Conservation (phyloP, 2,329 filamentous ascomycete genomes). For the Neophaeococcomyces mojaviensis region DNA sequence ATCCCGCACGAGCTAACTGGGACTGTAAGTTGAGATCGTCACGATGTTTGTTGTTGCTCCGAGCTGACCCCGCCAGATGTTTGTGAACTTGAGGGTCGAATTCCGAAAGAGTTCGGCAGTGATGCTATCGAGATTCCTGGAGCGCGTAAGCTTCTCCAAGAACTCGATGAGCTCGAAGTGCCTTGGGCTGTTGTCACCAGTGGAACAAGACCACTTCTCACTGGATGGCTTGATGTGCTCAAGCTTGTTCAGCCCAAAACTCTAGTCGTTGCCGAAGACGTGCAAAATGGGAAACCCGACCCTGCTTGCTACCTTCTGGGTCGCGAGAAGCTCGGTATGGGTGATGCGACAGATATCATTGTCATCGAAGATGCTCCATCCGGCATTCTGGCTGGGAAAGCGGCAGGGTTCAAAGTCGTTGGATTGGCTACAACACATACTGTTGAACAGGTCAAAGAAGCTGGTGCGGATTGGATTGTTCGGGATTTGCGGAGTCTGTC, state of each 20-base stretch:
- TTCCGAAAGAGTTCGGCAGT: conserved; percentile 68
- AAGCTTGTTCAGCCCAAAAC: conserved; percentile 57
- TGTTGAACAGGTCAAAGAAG: conserved; percentile 60
- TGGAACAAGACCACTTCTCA: conserved; percentile 58
- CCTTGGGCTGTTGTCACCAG: conserved; percentile 82
- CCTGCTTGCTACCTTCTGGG: conserved; percentile 67
- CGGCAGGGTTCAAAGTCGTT: conserved; percentile 75
- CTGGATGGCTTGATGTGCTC: conserved; percentile 64
- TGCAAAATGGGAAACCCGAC: conserved; percentile 68
- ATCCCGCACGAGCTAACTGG: conserved; percentile 82
- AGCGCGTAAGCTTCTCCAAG: conserved; percentile 60
- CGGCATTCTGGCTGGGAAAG: conserved; percentile 75
- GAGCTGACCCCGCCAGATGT: conserved; percentile 53
- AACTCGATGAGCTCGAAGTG: conserved; percentile 53
- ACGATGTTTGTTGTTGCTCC: background rate
- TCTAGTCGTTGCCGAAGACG: conserved; percentile 69
- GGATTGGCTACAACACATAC: conserved; percentile 80
- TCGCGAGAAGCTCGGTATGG: conserved; percentile 50
- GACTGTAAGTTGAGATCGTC: conserved; percentile 58
- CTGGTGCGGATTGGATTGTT: conserved; percentile 62
- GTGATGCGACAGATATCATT: conserved; percentile 48
- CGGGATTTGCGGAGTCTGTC: conserved; percentile 67
- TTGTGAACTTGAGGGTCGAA: conserved; percentile 64
- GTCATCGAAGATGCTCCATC: conserved; percentile 87
- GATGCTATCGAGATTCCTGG: conserved; percentile 84